Evolutionary conservation across 805 yeast genomes (phyloP), one percentile per base, ranked within the genome.

Genomic region (Suhomyces pyralidae): DNA sequence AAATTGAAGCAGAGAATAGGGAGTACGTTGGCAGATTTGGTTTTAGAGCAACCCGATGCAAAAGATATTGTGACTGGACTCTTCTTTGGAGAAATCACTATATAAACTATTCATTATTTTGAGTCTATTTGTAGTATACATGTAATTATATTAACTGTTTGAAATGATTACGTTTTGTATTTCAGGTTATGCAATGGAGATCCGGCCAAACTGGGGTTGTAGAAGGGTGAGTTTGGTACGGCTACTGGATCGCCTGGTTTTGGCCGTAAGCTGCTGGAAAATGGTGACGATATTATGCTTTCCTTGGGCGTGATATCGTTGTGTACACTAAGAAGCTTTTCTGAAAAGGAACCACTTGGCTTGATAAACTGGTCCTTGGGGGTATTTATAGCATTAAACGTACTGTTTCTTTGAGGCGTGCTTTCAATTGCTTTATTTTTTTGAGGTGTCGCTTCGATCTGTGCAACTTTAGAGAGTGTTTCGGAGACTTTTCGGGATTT

Each of bases 1-100:
- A 85, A 80, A 60, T 67, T 89, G 46, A 70, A 61, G 6, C 79
- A 77, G 3, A 80, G 88, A 61, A 74, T 89, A 15, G 97, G 96
- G 45, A 76, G 71, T 14, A 69, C 77, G 0, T 70, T 90, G 50
- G 76, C 88, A 1, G 69, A 76, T 6, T 71, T 69, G 25, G 73
- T 90, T 2, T 58, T 77, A 15, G 71, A 76, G 38, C 78, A 80
- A 53, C 66, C 69, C 3, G 76, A 80, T 62, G 81, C 83, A 1
- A 73, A 69, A 54, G 78, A 72, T 43, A 73, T 88, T 12, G 77
- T 78, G 26, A 74, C 81, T 55, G 91, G 91, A 5, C 79, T 89
- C 9, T 88, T 87, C 65, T 85, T 88, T 64, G 96, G 93, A 7
- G 92, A 86, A 60, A 45, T 67, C 15, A 30, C 51, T 12, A 53